Base-by-base conservation (phyloP, 2,329 filamentous ascomycete genomes). In the Xylariales sp. region DNA sequence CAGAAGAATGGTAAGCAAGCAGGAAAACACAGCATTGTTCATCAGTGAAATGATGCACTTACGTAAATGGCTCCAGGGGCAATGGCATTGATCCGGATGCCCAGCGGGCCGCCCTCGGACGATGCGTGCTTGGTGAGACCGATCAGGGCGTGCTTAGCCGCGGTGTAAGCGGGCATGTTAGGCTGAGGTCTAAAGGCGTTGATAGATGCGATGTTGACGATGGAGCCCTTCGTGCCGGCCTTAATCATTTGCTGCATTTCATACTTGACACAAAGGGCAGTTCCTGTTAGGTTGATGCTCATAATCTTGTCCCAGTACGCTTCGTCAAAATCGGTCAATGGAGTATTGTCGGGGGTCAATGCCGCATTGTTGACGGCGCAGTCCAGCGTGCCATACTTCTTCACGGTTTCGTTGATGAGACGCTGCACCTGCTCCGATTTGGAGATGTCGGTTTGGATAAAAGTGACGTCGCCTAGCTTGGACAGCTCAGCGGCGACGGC, bases 291-390 rank as follows among this genome's bases (percentile, higher is more conserved):
- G 38, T 66, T 70, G 12, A 62, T 57, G 23, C 57, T 50, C 2
- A 63, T 56, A 8, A 63, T 40, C 27, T 55, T 60, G 37, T 57
- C 49, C 50, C 57, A 70, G 40, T 63, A 47, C 5, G 52, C 49
- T 39, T 58, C 61, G 5, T 56, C 56, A 14, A 62, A 57, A 3
- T 58, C 56, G 6, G 51, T 49, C 17, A 67, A 43, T 5, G 46
- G 38, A 16, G 42, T 45, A 3, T 24, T 43, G n/a, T 50, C 48
- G 2, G 54, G 48, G 10, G 52, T 56, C 10, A 56, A 45, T 2
- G 61, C 60, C 1, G 65, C 47, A 8, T 49, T 65, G 37, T 70
- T 69, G 37, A 66, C 63, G 2, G 68, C 64, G 5, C 65, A 61
- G 30, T 71, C 60, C 0, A 72, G 43, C 7, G 47, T 49, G 1